Evolutionary conservation across 2,329 filamentous ascomycete genomes (phyloP).

Genomic region (Trichoderma brevicompactum): DNA sequence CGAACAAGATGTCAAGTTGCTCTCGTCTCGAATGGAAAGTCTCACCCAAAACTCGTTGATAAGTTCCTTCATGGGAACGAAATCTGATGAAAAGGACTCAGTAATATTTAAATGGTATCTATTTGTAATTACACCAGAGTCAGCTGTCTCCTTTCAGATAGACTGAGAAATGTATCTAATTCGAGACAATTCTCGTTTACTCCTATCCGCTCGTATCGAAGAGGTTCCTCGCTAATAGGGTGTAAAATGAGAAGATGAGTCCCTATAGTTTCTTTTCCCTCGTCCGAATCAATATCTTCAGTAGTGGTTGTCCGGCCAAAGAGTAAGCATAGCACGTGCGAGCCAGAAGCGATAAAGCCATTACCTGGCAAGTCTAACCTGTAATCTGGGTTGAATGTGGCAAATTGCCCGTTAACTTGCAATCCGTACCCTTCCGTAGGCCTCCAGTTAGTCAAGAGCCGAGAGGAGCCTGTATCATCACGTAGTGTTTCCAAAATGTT

Average conservation of each 20-base stretch:
- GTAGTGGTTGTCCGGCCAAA: background rate
- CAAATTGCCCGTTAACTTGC: background rate
- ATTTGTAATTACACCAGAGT: background rate
- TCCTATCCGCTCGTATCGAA: slow-evolving; percentile 19
- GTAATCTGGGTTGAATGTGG: slow-evolving; percentile 18
- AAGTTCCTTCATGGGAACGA: too few relatives aligned
- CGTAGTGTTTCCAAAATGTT: background rate
- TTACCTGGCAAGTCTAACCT: slow-evolving; percentile 2
- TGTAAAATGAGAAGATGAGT: slow-evolving; percentile 10
- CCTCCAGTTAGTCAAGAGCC: background rate
- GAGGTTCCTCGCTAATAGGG: background rate
- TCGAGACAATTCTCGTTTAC: slow-evolving; percentile 3
- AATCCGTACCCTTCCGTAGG: background rate
- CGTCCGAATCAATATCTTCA: background rate
- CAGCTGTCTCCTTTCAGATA: slow-evolving; percentile 7
- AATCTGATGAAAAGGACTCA: too few relatives aligned
- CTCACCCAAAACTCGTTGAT: too few relatives aligned
- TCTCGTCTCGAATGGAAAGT: too few relatives aligned
- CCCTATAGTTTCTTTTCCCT: background rate
- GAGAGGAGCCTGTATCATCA: background rate
- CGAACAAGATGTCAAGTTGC: too few relatives aligned
- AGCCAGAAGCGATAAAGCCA: background rate
- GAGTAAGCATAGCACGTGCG: slow-evolving; percentile 18
- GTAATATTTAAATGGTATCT: background rate
- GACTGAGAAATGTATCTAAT: slow-evolving; percentile 12